A percentile compares a stretch with the other conserved stretches of the same genome.
These are phyloP conservation scores for Penicillium coffeae DNA, from an alignment of 495 filamentous ascomycete species.

Conservation along the genomic window DNA sequence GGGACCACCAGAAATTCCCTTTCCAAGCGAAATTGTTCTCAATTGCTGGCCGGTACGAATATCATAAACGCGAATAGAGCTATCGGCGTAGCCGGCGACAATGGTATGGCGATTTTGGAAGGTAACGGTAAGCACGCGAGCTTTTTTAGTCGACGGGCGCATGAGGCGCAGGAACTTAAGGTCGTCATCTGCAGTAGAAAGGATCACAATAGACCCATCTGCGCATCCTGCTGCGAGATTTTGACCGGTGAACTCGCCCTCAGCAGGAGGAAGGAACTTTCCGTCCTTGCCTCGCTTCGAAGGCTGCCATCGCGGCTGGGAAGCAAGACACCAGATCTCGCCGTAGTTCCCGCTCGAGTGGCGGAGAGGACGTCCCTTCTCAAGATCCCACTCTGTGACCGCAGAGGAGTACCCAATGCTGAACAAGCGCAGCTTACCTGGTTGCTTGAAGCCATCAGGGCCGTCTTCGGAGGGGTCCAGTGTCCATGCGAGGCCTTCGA, in stretches of 20 bases:
- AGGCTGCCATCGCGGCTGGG: slow-evolving; percentile 64
- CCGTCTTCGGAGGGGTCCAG: slow-evolving; percentile 73
- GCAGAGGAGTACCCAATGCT: slow-evolving; percentile 91
- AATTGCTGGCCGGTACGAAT: slow-evolving; percentile 69
- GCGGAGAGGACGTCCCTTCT: slow-evolving; percentile 65
- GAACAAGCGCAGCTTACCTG: slow-evolving; percentile 82
- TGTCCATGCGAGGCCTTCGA: slow-evolving; percentile 91
- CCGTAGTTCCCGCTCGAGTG: slow-evolving; percentile 91
- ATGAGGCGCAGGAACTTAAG: slow-evolving; percentile 68
- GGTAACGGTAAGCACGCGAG: slow-evolving; percentile 80
- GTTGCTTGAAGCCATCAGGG: slow-evolving; percentile 53
- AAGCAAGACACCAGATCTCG: slow-evolving; percentile 92
- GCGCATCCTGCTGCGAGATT: slow-evolving; percentile 86
- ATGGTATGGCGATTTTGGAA: slow-evolving; percentile 82
- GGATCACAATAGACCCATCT: slow-evolving; percentile 80
- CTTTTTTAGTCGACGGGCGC: slow-evolving; percentile 71
- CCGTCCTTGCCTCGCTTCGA: slow-evolving; percentile 35
- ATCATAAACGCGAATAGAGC: slow-evolving; percentile 86
- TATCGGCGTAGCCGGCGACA: slow-evolving; percentile 88
- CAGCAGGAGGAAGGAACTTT: slow-evolving; percentile 30
- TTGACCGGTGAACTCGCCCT: slow-evolving; percentile 53
- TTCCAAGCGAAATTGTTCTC: slow-evolving; percentile 79
- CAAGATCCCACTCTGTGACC: slow-evolving; percentile 92
- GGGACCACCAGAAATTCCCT: slow-evolving; percentile 66
- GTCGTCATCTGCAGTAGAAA: slow-evolving; percentile 79